Conservation (phyloP, 2,329 filamentous ascomycete genomes). For the Hymenoscyphus occultus region DNA sequence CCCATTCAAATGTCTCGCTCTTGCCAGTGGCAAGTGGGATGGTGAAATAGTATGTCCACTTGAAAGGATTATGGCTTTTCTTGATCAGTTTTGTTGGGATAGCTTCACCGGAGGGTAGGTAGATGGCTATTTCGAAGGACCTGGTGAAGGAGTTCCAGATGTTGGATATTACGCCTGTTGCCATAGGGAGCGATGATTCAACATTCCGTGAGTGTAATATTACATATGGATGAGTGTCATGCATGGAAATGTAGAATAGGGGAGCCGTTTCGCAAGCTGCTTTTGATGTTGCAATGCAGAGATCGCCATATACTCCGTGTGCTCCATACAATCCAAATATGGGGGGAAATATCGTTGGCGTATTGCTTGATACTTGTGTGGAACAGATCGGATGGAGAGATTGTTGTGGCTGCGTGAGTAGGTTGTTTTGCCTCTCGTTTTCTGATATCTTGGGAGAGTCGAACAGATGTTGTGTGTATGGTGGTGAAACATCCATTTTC, state of each 20-base stretch:
- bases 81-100: conserved; percentile 11
- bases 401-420: neutral
- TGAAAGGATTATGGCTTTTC: neutral
- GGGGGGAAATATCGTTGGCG: conserved; percentile 16
- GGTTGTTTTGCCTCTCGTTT: neutral
- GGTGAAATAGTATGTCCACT: neutral
- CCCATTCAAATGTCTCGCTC: conserved; percentile 24
- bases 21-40: conserved; percentile 6
- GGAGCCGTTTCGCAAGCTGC: conserved; percentile 16
- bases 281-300: conserved; percentile 20
- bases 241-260: conserved; percentile 23
- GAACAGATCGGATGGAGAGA: neutral
- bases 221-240: conserved; percentile 17
- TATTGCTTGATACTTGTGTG: neutral
- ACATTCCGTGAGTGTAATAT: conserved; percentile 16
- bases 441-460: neutral
- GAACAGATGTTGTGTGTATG: neutral
- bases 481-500: conserved; percentile 5
- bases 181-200: conserved; percentile 17
- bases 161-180: conserved; percentile 13
- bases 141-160: conserved; percentile 22
- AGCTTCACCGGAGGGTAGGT: conserved; percentile 8
- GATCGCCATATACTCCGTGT: conserved; percentile 11
- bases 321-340: conserved; percentile 24
- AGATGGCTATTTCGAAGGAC: conserved; percentile 19